phyloP scores from a whole-genome alignment of 805 yeast species.

The Candida verbasci region DNA sequence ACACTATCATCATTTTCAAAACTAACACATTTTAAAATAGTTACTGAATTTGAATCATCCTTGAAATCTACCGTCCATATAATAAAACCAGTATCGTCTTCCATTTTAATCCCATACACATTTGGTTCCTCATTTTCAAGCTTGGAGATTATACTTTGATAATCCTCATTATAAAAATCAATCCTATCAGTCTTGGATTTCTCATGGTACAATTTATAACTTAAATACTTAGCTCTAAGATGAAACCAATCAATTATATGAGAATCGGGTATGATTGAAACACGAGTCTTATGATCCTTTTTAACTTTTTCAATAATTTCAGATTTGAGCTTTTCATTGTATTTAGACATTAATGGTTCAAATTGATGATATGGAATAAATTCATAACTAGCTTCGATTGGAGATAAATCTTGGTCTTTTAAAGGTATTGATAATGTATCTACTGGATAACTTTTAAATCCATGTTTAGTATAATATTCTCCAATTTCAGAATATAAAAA shows the following conservation, averaged over 20 bases:
- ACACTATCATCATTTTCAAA: constrained; percentile 15
- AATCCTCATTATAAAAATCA: constrained; percentile 16
- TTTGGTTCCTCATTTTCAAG: constrained; percentile 24
- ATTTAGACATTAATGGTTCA: constrained; percentile 17
- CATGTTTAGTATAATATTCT: constrained; percentile 35
- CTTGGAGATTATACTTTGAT: constrained; percentile 16
- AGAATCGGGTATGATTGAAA: constrained; percentile 24
- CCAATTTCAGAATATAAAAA: constrained; percentile 42
- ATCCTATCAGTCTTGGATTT: constrained; percentile 9
- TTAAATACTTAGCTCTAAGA: constrained; percentile 30
- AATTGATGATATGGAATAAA: constrained; percentile 28
- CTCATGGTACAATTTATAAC: constrained; percentile 18
- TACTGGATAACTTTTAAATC: constrained; percentile 35
- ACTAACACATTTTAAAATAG: constrained; percentile 25
- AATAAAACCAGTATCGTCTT: constrained; percentile 22
- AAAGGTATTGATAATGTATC: constrained; percentile 25
- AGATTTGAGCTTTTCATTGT: constrained; percentile 16
- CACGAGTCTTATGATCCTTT: constrained; percentile 28
- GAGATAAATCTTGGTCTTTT: constrained; percentile 1
- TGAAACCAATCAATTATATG: constrained; percentile 40
- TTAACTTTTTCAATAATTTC: constrained; percentile 15
- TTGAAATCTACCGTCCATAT: constrained; percentile 39
- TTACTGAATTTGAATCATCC: constrained; percentile 16
- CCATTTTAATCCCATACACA: constrained; percentile 27
- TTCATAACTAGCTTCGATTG: constrained; percentile 7